Conservation (phyloP, 2,329 filamentous ascomycete genomes). For the Iodosphaeria phyllophila region DNA sequence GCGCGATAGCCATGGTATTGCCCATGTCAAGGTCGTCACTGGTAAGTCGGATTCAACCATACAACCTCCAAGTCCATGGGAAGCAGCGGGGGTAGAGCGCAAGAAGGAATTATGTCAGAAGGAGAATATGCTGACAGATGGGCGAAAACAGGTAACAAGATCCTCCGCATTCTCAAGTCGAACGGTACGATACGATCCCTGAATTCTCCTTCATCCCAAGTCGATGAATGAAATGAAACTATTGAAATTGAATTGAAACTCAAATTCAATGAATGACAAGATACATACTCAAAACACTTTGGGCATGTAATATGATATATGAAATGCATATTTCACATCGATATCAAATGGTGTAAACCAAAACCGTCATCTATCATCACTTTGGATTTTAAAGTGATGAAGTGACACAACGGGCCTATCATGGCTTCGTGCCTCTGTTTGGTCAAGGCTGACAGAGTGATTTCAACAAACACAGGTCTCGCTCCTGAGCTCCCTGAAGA, state of each 20-base stretch:
- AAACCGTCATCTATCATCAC: conserved; percentile 4
- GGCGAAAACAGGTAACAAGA: conserved; percentile 73
- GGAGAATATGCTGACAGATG: conserved; percentile 5
- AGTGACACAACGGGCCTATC: too few species aligned
- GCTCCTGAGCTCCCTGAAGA: conserved; percentile 98
- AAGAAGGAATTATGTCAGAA: not conserved
- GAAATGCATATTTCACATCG: too few species aligned
- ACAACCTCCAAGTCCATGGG: not conserved
- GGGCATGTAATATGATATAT: too few species aligned
- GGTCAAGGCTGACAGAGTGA: conserved; percentile 92
- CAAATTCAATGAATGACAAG: too few species aligned
- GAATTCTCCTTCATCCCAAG: conserved; percentile 6
- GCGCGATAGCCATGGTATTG: conserved; percentile 93
- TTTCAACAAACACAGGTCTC: conserved; percentile 56
- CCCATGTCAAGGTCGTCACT: conserved; percentile 94
- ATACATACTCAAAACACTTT: too few species aligned
- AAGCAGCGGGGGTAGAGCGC: not conserved
- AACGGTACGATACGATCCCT: conserved; percentile 57
- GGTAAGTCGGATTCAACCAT: conserved; percentile 39
- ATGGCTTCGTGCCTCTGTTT: conserved; percentile 57
- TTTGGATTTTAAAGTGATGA: conserved; percentile 2
- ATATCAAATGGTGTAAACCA: too few species aligned
- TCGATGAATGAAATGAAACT: too few species aligned
- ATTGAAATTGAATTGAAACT: too few species aligned
- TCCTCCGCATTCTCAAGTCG: conserved; percentile 96